Evolutionary conservation across 345 rosid genomes (phyloP).

Genomic region (Camelina neglecta): DNA sequence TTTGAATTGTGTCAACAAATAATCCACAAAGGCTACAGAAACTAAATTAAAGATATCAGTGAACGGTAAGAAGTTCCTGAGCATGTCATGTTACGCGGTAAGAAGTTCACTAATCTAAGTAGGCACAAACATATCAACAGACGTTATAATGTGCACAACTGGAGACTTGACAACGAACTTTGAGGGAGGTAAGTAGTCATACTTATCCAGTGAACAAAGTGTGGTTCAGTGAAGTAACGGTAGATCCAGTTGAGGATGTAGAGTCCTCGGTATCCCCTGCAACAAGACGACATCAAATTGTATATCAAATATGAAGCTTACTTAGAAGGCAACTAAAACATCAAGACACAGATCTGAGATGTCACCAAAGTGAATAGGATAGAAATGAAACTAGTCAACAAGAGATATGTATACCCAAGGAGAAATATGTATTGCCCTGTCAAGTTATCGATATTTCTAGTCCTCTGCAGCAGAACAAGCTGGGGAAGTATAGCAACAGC

Average conservation of each 20-base stretch:
- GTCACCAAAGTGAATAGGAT: too few species aligned
- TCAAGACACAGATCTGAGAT: background rate
- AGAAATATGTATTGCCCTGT: constrained; percentile 84
- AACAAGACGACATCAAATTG: constrained; percentile 5
- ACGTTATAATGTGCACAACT: background rate
- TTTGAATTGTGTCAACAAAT: background rate
- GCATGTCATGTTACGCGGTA: constrained; percentile 6
- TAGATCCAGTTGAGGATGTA: constrained; percentile 76
- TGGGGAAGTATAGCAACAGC: constrained; percentile 88
- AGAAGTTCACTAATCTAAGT: background rate
- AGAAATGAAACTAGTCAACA: background rate
- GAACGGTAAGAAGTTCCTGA: background rate
- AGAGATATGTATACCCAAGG: constrained; percentile 60
- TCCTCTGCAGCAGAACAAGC: constrained; percentile 73
- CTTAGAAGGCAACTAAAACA: background rate
- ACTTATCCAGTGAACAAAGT: constrained; percentile 73
- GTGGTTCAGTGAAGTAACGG: constrained; percentile 64
- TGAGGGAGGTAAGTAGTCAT: constrained; percentile 36
- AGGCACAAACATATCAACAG: background rate
- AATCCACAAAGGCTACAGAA: background rate
- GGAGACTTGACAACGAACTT: background rate
- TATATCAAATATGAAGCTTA: background rate
- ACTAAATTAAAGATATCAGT: too few species aligned
- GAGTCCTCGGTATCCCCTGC: constrained; percentile 65
- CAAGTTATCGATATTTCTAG: constrained; percentile 82